Percentiles rank a stretch among this genome's conserved stretches.
phyloP scores from a whole-genome alignment of 257 asterid species.

The Buddleja alternifolia region DNA sequence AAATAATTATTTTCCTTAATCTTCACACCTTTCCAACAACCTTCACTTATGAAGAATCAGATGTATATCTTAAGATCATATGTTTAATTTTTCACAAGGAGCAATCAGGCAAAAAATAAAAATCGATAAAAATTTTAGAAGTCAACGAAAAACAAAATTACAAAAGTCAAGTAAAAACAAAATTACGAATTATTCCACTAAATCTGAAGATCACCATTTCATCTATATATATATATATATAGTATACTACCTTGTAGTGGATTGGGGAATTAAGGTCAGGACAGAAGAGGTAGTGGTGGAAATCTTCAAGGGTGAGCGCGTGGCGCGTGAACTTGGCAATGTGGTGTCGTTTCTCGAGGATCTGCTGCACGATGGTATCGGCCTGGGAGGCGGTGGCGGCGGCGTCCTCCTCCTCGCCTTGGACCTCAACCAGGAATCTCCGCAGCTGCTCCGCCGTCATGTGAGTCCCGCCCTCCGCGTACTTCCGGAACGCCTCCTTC shows the following conservation, averaged over 20 bases:
- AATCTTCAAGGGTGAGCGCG: constrained; percentile 55
- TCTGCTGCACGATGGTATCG: constrained; percentile 49
- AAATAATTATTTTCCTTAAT: too few species aligned
- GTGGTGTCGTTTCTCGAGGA: constrained; percentile 58
- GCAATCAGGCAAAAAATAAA: too few species aligned
- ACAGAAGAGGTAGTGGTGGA: constrained; percentile 69
- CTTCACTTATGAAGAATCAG: too few species aligned
- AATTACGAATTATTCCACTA: too few species aligned
- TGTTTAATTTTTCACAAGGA: too few species aligned
- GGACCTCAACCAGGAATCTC: constrained; percentile 42
- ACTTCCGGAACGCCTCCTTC: constrained; percentile 46
- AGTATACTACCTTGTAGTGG: constrained; percentile 48
- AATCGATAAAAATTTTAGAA: too few species aligned
- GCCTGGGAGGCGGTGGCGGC: constrained; percentile 31
- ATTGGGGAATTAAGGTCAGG: constrained; percentile 68
- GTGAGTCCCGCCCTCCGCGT: constrained; percentile 60
- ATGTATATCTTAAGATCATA: too few species aligned
- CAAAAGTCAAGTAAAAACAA: too few species aligned
- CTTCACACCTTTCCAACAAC: too few species aligned
- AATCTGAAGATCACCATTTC: too few species aligned
- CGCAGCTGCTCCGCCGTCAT: constrained; percentile 54
- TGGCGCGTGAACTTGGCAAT: constrained; percentile 49
- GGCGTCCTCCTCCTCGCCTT: constrained; percentile 39
- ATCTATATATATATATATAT: too few species aligned
- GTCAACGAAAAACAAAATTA: too few species aligned